Base-by-base conservation (phyloP, 768 basidiomycete genomes). In the Panaeolus papilionaceus region DNA sequence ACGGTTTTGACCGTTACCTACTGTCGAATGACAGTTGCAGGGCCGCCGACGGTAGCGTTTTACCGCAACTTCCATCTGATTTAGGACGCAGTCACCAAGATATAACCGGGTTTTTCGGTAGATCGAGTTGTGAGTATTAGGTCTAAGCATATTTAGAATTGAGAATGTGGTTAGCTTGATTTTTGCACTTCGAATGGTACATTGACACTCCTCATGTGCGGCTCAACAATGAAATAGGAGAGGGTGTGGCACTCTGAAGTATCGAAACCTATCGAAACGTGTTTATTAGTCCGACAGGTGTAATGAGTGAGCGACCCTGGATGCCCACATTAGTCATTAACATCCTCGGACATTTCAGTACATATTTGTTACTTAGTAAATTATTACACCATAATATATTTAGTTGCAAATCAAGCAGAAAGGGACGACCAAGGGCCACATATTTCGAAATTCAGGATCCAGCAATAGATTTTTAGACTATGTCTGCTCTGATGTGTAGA, bases 1-100 rank as follows among this genome's bases (percentile, higher is more conserved):
- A 58, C 54, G 54, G 33, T 58, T 58, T 58, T 58, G 54, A 58
- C 54, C 54, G 54, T 58, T 58, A 58, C 54, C 54, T 33, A 12
- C 54, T 23, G 28, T 58, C 33, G 54, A 28, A 18, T 58, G 54
- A 58, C 54, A 58, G 54, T n/a, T 58, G 26, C 16, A 18, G 14
- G 54, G 54, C 2, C 20, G 47, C 28, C 54, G 54, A 51, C 49
- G 54, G 54, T 58, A 33, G 47, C 20, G 47, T 9, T 51, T 33
- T 51, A 23, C 47, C 45, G 23, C 47, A 20, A 51, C 9, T 12
- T 58, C 23, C 26, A 58, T 14, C 23, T 49, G 8, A 6, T 49
- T 49, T 4, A 33, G 14, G 28, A 16, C 12, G 14, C 3, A 11
- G 54, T 16, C 12, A 16, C 3, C 37, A 33, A 28, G 14, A 28